Evolutionary conservation across 495 filamentous ascomycete genomes (phyloP), one percentile per base, ranked within the genome.

Genomic region (Penicillium coffeae): DNA sequence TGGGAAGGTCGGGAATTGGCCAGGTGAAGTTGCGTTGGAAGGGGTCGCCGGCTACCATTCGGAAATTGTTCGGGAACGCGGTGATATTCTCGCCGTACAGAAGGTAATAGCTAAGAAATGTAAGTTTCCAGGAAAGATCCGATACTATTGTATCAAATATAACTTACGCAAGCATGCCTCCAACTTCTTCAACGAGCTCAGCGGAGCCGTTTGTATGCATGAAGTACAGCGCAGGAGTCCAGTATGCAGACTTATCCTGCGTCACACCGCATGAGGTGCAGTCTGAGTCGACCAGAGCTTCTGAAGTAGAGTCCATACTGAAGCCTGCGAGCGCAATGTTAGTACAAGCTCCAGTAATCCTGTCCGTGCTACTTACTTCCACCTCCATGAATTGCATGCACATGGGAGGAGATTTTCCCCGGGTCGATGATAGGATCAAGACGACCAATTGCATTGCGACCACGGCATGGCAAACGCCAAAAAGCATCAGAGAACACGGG

Each of bases 401-500:
- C 69, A 56, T 83, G 80, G 27, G 62, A 59, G 2, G 74, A 66
- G 12, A 72, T 51, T 36, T 63, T 34, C 13, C 74, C 78, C 8
- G 71, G 69, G 34, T 71, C 62, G 21, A 81, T 68, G 45, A 83
- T 48, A 19, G 80, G 80, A 54, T 83, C 80, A 25, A 83, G 62
- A 21, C 78, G 73, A 39, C 71, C 78, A 59, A 88, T 50, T 55
- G 81, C 87, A 51, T 79, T 73, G 36, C 74, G 75, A 50, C 80
- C 83, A 49, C 75, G 81, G 62, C 90, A 96, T 43, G 84, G 84
- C 74, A 95, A 81, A 67, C 90, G 89, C 89, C 89, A 96, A 67
- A 95, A 95, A 30, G 87, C 90, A 53, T 77, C 56, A 30, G 74
- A 65, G 25, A 63, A 54, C 42, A 65, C 51, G 1, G 74, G 59